Conservation (phyloP, 2,329 filamentous ascomycete species). For the Exophiala viscosa region DNA sequence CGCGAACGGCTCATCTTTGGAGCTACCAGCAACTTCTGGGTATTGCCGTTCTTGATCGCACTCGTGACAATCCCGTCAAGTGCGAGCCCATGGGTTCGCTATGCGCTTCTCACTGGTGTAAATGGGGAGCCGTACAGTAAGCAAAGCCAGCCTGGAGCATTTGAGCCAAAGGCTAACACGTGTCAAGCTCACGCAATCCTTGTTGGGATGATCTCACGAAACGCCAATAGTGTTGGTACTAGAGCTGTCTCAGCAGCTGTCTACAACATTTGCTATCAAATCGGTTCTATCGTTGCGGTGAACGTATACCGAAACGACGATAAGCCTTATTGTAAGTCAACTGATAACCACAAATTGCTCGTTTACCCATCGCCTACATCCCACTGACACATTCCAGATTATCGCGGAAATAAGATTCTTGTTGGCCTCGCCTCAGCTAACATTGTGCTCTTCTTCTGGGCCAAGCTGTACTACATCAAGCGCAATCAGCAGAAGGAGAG, state of each 20-base stretch:
- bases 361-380: slow-evolving; percentile 32
- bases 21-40: slow-evolving; percentile 51
- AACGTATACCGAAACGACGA: slow-evolving; percentile 50
- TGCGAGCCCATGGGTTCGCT: slow-evolving; percentile 50
- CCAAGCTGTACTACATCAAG: slow-evolving; percentile 34
- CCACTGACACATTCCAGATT: slow-evolving; percentile 47
- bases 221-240: slow-evolving; percentile 38
- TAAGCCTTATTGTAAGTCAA: slow-evolving; percentile 48
- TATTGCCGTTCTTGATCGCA: slow-evolving; percentile 51
- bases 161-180: slow-evolving; percentile 29
- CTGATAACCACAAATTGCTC: neutral
- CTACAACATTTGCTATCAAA: slow-evolving; percentile 41
- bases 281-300: slow-evolving; percentile 34
- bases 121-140: slow-evolving; percentile 50
- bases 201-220: slow-evolving; percentile 39
- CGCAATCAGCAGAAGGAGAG: slow-evolving; percentile 50
- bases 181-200: slow-evolving; percentile 52
- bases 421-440: slow-evolving; percentile 50
- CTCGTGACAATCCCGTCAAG: slow-evolving; percentile 45
- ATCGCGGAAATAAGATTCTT: slow-evolving; percentile 52
- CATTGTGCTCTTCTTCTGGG: slow-evolving; percentile 46
- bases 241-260: slow-evolving; percentile 38
- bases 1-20: slow-evolving; percentile 52
- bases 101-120: slow-evolving; percentile 51
- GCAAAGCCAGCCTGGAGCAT: slow-evolving; percentile 47